Base-by-base conservation (phyloP, 768 basidiomycete species). In the Mycena metata region DNA sequence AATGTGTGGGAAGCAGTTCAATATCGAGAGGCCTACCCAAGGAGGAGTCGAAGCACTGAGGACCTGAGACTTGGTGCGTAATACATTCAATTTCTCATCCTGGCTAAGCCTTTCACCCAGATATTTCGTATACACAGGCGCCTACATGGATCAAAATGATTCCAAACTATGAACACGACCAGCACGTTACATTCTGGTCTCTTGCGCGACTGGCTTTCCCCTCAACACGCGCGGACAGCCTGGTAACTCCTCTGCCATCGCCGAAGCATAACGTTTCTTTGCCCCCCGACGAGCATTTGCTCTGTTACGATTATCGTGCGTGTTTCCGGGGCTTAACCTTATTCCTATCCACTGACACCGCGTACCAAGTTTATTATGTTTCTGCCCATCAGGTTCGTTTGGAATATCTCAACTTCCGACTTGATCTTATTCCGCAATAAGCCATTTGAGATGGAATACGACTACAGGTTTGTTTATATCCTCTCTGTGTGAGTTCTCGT, bases 371-470 rank as follows among this genome's bases (percentile, higher is more conserved):
- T 43, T 88, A 86, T 71, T 88, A 83, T 66, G 82, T 83, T 26
- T 83, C 77, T 63, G 81, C 84, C 1, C 79, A 84, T 62, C 81
- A 84, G 81, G 86, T 86, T 58, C 39, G 79, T 67, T 10, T 52
- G 36, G 43, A 59, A 61, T 49, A 21, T 51, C 57, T 61, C 50
- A 13, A 49, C 39, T 46, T 13, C 65, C 35, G 23, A 33, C 23
- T 68, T 63, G 24, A 46, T n/a, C 26, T 68, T 56, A 26, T 43
- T 42, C 1, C 19, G 47, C 23, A 56, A 55, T 46, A 64, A 89
- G 87, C 83, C 86, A 8, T 85, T 79, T 64, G 88, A 89, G 72
- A 86, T 84, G 73, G 86, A 87, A 52, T 82, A 80, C 58, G 88
- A 89, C 64, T 89, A 84, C 72, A 66, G 64, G 69, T 66, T 11